Base-by-base conservation (phyloP, 169 alveolate species). In the Eimeria brunetti region DNA sequence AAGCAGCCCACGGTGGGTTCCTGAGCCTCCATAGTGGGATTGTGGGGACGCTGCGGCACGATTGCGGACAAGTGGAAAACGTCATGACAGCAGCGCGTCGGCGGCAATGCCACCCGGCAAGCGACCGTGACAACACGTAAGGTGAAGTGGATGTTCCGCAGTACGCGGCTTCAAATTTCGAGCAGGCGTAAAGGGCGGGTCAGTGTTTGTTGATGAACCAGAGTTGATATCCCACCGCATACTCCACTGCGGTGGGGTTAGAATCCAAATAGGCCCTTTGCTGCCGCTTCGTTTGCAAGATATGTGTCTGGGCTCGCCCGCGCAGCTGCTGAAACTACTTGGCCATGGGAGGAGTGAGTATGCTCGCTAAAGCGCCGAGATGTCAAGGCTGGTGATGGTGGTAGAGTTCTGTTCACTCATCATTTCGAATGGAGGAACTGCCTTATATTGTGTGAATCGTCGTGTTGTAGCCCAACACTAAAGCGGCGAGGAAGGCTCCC, bases 61-160 rank as follows among this genome's bases (percentile, higher is more conserved):
- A 60, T 1, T 8, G 5, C 36, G 71, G 71, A 60, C 20, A 18
- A 4, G 33, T 60, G 71, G 12, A 4, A 60, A 24, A 60, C 71
- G 33, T 60, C 22, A 36, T 24, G 71, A 18, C 20, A 33, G 30
- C 3, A 8, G 22, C 22, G 7, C 0, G 27, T 60, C 12, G 36
- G 33, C 16, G 71, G 71, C 97, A 98, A 99, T 97, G 99, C 99
- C 97, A 99, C 97, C 97, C 98, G 97, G 97, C 20, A 18, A 27
- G 71, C 33, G 12, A 7, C 71, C 16, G 1, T 60, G 22, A 33
- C 71, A 24, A 60, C 20, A 24, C 33, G 33, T 60, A 11, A 1
- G 20, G 36, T 60, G 12, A 60, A 60, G 33, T 41, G 46, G 4
- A 41, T 41, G 71, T 2, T 1, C 71, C 71, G 27, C 36, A 36